Evolutionary conservation across 1,139 yeast genomes (phyloP).

Genomic region (Protomyces gravidus): DNA sequence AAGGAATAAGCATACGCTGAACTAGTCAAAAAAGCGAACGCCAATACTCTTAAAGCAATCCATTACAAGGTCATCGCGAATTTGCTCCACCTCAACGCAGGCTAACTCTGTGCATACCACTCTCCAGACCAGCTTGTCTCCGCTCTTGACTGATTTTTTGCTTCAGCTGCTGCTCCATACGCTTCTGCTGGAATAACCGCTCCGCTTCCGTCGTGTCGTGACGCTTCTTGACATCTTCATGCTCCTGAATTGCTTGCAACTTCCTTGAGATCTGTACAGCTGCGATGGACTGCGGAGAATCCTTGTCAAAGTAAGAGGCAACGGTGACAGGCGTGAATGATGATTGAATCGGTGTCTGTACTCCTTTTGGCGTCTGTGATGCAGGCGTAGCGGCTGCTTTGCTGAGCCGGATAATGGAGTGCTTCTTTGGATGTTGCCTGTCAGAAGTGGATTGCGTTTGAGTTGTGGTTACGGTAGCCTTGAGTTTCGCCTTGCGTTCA

Average conservation of each 20-base stretch:
- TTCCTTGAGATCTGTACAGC: background rate
- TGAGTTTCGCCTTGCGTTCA: slow-evolving; percentile 10
- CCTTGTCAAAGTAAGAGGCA: slow-evolving; percentile 1
- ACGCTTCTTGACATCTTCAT: background rate
- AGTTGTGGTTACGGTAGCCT: background rate
- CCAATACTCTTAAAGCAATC: background rate
- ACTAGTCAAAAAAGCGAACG: background rate
- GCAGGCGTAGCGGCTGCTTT: background rate
- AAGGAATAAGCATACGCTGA: no score
- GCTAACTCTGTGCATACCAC: background rate
- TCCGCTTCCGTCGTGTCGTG: background rate
- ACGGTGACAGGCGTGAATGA: background rate
- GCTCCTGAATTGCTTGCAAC: background rate
- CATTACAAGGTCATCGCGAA: no score
- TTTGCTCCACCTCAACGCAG: background rate
- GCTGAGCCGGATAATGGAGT: slow-evolving; percentile 10
- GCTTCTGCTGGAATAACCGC: background rate
- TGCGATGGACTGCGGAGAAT: background rate
- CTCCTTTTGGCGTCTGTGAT: background rate
- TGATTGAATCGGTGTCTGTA: background rate
- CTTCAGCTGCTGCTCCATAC: background rate
- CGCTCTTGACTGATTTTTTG: background rate
- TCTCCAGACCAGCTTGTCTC: background rate
- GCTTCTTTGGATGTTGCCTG: slow-evolving; percentile 8
- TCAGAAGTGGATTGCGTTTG: slow-evolving; percentile 1